Evolutionary conservation across 2,329 filamentous ascomycete genomes (phyloP).

Genomic region (Alternaria gansuensis): DNA sequence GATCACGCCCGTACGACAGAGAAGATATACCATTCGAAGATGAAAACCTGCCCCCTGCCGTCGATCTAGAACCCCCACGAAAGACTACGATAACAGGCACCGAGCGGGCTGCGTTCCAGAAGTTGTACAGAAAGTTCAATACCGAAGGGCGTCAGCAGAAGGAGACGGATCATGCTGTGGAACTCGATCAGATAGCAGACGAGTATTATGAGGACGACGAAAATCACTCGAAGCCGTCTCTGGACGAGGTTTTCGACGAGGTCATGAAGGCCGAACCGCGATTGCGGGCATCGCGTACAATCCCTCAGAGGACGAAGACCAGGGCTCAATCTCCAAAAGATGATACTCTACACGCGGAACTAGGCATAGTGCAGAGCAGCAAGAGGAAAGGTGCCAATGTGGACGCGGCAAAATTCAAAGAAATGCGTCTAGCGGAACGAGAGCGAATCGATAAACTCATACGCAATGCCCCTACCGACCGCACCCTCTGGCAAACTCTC

Average conservation of each 20-base stretch:
- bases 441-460: constrained; percentile 65
- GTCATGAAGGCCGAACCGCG: constrained; percentile 32
- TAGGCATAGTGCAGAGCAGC: constrained; percentile 20
- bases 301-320: constrained; percentile 15
- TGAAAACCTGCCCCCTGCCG: constrained; percentile 27
- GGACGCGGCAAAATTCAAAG: constrained; percentile 27
- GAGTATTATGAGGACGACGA: constrained; percentile 48
- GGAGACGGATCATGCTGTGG: constrained; percentile 24
- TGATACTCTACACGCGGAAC: constrained; percentile 6
- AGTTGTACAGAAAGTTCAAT: constrained; percentile 44
- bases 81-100: constrained; percentile 49
- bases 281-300: constrained; percentile 5
- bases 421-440: constrained; percentile 54
- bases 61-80: constrained; percentile 30
- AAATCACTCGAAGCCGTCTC: constrained; percentile 22
- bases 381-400: constrained; percentile 11
- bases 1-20: constrained; percentile 25
- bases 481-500: constrained; percentile 72
- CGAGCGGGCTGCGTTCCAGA: constrained; percentile 50
- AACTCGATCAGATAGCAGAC: constrained; percentile 43
- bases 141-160: constrained; percentile 31
- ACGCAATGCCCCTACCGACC: constrained; percentile 65
- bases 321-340: background rate
- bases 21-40: constrained; percentile 30
- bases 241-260: constrained; percentile 48